Evolutionary conservation across 1,284 basidiomycete species (phyloP).

Genomic region (Cutaneotrichosporon spelunceum): DNA sequence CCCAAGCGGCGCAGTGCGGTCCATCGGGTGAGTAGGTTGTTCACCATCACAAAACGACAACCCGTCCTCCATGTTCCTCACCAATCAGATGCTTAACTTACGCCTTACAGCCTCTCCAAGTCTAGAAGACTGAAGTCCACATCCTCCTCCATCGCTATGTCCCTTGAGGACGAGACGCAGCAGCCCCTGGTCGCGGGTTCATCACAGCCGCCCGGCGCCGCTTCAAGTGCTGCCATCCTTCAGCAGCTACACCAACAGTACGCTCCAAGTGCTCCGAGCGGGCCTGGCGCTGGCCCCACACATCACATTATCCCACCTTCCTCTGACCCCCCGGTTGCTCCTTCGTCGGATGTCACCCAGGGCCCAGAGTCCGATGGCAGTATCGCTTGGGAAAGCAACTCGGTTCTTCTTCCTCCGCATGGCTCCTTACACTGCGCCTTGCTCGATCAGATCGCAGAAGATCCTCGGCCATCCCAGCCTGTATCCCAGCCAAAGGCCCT

Average conservation of each 20-base stretch:
- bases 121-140: neutral
- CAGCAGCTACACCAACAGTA: neutral
- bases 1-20: neutral
- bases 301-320: neutral
- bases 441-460: conserved; percentile 4
- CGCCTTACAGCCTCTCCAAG: conserved; percentile 2
- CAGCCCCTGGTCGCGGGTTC: conserved; percentile 13
- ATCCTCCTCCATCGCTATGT: conserved; percentile 3
- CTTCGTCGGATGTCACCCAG: neutral
- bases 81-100: neutral
- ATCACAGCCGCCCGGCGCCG: neutral
- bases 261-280: neutral
- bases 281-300: neutral
- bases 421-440: neutral
- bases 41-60: neutral
- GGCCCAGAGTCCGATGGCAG: conserved; percentile 1
- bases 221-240: neutral
- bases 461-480: neutral
- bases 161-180: conserved; percentile 22
- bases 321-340: neutral
- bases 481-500: neutral
- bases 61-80: neutral
- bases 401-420: neutral
- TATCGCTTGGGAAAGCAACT: neutral
- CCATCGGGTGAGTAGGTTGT: conserved; percentile 22